Percentiles rank a stretch among this genome's conserved stretches.
Evolutionary conservation across 805 yeast species (phyloP).

Genomic region (Lipomyces spencermartinsiae): DNA sequence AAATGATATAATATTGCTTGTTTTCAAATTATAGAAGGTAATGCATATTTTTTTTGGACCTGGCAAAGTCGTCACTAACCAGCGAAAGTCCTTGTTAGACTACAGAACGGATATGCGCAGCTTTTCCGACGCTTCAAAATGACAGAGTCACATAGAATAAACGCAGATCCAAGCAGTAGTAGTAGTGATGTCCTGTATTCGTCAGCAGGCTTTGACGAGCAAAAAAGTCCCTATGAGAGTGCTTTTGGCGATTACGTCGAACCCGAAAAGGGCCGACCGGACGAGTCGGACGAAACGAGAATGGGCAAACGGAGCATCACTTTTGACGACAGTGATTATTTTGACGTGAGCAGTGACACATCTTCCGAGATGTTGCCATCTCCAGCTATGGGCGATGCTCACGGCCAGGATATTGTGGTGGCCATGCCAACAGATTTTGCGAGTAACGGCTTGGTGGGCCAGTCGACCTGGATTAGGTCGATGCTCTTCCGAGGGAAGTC

Average conservation of each 20-base stretch:
- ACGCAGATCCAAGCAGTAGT: not conserved
- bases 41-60: not conserved
- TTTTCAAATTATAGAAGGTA: not conserved
- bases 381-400: conserved; percentile 2
- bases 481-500: not conserved
- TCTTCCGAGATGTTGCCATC: conserved; percentile 9
- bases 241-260: not conserved
- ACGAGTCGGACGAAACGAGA: not conserved
- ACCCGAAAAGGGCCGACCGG: not conserved
- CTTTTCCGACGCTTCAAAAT: too few species aligned
- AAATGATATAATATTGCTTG: not conserved
- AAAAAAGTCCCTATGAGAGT: not conserved
- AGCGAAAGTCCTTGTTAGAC: not conserved
- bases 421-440: not conserved
- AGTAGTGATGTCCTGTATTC: not conserved
- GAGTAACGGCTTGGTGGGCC: not conserved
- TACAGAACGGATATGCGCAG: not conserved
- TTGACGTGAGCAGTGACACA: conserved; percentile 9
- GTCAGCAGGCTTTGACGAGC: not conserved
- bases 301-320: not conserved
- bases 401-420: not conserved
- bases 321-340: not conserved
- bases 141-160: not conserved
- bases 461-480: not conserved
- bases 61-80: not conserved